Percentiles rank a stretch among this genome's conserved stretches.
phyloP scores from a whole-genome alignment of 345 rosid genomes.

The Hibiscus mutabilis region DNA sequence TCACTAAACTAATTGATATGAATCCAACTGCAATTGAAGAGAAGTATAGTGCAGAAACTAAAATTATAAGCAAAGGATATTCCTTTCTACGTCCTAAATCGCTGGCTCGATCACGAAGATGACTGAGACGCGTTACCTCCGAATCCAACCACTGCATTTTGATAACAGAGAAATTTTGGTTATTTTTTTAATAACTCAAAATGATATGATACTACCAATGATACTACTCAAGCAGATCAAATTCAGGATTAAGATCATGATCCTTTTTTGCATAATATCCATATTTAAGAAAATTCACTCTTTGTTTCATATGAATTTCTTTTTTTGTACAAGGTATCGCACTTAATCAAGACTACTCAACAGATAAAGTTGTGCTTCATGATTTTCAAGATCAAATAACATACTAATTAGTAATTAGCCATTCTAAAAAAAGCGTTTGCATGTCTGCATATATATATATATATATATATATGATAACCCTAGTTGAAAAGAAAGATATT shows the following conservation, averaged over 20 bases:
- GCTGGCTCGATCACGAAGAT: constrained; percentile 99
- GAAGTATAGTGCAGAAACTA: neutral
- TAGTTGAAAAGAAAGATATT: constrained; percentile 19
- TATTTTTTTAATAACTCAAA: neutral
- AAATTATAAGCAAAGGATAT: constrained; percentile 63
- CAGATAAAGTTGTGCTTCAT: neutral
- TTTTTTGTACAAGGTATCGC: neutral
- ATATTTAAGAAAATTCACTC: neutral
- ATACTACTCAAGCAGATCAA: neutral
- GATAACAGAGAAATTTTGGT: constrained; percentile 5
- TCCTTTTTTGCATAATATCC: neutral
- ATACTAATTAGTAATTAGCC: neutral
- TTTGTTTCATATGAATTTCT: neutral
- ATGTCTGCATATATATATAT: neutral
- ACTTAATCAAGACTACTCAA: neutral
- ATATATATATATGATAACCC: neutral
- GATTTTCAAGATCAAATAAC: neutral
- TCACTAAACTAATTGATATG: neutral
- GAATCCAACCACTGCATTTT: constrained; percentile 75
- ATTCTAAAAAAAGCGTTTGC: neutral
- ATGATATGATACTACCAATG: neutral
- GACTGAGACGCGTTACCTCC: constrained; percentile 76
- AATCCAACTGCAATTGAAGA: neutral
- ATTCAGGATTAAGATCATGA: neutral
- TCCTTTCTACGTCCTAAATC: constrained; percentile 88